Evolutionary conservation across 345 rosid species (phyloP), one percentile per base, ranked within the genome.

Genomic region (Kandelia obovata): DNA sequence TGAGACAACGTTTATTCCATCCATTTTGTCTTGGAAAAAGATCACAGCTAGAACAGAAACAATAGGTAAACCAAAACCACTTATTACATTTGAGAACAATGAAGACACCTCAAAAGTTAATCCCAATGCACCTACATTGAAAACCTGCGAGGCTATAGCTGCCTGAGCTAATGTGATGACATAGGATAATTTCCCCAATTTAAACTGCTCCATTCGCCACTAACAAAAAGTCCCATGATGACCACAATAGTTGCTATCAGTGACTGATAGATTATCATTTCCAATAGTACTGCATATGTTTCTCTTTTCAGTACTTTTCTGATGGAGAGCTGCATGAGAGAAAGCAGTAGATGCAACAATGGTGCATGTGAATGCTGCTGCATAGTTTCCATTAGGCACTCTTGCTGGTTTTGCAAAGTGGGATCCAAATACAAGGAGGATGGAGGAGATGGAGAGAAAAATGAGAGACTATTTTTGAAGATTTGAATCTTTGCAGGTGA

Each of bases 41-140:
- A 84, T 74, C 32, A 83, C 83, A 19, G 89, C 87, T 11, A 84
- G n/a, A 7, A 87, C 67, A 1, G 92, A 90, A 66, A 84, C 81
- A 9, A 89, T 78, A 21, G 92, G 90, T 83, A 80, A 72, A 0
- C 85, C 88, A 0, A 89, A 58, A 27, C 67, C 84, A 31, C 77
- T 73, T 7, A 81, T 76, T 2, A 82, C 75, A 43, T 84, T 86
- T 7, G 85, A 78, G 69, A 89, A 87, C 57, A 88, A 61, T 2
- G 90, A 82, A 64, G 93, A 85, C 1, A 86, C 84, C 76, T 90
- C 83, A n/a, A 83, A 83, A 60, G 83, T 80, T 81, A 88, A 55
- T 10, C 89, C 88, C 30, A 75, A 73, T 1, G 62, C 58, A 11
- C 92, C 92, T 46, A 88, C 66, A 0, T 71, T 9, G 46, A 75